Evolutionary conservation across 768 basidiomycete genomes (phyloP).

Genomic region (Suillus decipiens): DNA sequence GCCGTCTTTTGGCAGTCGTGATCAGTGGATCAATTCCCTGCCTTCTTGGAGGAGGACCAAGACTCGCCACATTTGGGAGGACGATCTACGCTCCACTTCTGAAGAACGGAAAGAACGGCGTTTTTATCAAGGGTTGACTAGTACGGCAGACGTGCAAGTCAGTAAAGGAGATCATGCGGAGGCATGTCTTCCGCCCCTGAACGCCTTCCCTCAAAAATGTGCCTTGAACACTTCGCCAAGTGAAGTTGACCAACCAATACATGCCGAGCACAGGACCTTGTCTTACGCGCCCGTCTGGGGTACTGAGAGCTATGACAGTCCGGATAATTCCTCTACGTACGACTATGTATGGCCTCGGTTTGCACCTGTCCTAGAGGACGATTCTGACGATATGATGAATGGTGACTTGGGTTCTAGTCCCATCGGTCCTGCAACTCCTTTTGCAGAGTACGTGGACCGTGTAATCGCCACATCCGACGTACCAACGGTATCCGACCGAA

Average conservation of each 20-base stretch:
- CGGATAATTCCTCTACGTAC: not conserved
- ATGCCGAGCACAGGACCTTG: not conserved
- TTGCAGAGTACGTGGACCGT: conserved; percentile 74
- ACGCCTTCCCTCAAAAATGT: conserved; percentile 21
- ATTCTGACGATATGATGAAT: conserved; percentile 55
- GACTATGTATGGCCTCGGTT: conserved; percentile 36
- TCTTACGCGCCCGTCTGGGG: not conserved
- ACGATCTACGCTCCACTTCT: conserved; percentile 34
- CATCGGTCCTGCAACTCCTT: conserved; percentile 73
- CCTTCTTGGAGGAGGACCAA: conserved; percentile 73
- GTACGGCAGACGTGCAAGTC: conserved; percentile 74
- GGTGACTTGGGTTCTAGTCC: conserved; percentile 67
- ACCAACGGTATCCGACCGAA: conserved; percentile 25
- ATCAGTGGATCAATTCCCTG: conserved; percentile 73
- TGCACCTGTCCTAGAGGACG: conserved; percentile 65
- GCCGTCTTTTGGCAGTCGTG: conserved; percentile 63
- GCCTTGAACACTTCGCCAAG: conserved; percentile 8
- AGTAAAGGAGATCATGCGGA: conserved; percentile 87
- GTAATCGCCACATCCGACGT: conserved; percentile 52
- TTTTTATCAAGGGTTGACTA: conserved; percentile 76
- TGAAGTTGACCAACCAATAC: conserved; percentile 34
- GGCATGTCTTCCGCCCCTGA: conserved; percentile 82
- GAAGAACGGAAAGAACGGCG: conserved; percentile 42
- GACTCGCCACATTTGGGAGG: conserved; percentile 67
- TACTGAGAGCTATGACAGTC: too few relatives aligned